Conservation (phyloP, 352 stramenopile genomes). For the Phytophthora agathidicida region DNA sequence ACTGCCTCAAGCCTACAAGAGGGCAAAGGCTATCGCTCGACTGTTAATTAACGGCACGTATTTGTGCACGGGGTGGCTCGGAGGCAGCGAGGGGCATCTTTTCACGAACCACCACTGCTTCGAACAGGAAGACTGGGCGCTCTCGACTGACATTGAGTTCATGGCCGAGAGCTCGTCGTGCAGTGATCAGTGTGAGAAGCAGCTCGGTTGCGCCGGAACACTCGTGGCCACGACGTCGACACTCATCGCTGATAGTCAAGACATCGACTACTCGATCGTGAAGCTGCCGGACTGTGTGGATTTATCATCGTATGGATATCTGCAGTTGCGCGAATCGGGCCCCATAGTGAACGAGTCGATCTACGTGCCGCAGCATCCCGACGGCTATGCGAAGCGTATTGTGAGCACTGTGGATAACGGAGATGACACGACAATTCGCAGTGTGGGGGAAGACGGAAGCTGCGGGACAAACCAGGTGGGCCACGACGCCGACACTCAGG, state of each 20-base stretch:
- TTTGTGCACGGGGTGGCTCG: slow-evolving; percentile 71
- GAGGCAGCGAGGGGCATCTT: slow-evolving; percentile 63
- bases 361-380: slow-evolving; percentile 66
- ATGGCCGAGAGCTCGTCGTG: slow-evolving; percentile 56
- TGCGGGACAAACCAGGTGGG: slow-evolving; percentile 50
- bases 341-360: slow-evolving; percentile 53
- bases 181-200: slow-evolving; percentile 42
- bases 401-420: slow-evolving; percentile 40
- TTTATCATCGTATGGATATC: slow-evolving; percentile 53
- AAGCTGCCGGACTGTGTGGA: slow-evolving; percentile 50
- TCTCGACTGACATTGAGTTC: slow-evolving; percentile 65
- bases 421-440: slow-evolving; percentile 34
- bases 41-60: slow-evolving; percentile 61
- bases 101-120: slow-evolving; percentile 82
- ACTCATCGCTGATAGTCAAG: slow-evolving; percentile 43
- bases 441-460: slow-evolving; percentile 27
- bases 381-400: slow-evolving; percentile 59
- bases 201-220: slow-evolving; percentile 50
- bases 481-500: slow-evolving; percentile 54
- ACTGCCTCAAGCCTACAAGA: slow-evolving; percentile 49
- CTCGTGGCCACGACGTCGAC: slow-evolving; percentile 51
- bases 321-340: slow-evolving; percentile 49
- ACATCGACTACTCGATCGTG: slow-evolving; percentile 64
- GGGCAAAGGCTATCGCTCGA: slow-evolving; percentile 50
- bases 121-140: slow-evolving; percentile 26